A percentile compares a stretch with the other conserved stretches of the same genome.
Evolutionary conservation across 805 yeast genomes (phyloP).

Genomic region (Barnettozyma salicaria): DNA sequence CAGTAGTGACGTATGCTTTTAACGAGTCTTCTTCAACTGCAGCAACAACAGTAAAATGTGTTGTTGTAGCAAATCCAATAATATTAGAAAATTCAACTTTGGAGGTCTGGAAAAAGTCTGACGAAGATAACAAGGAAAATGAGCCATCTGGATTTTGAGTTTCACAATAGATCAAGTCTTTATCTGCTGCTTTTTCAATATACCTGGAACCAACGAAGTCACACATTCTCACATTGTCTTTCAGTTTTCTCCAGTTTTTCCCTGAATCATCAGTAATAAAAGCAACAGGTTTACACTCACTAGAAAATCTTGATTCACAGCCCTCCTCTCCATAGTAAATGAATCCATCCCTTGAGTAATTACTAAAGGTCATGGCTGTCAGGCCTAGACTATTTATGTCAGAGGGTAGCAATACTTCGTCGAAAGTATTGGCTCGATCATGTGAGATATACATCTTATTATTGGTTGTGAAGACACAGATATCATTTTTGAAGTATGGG

Average conservation of each 20-base stretch:
- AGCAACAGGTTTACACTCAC: conserved; percentile 48
- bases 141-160: conserved; percentile 28
- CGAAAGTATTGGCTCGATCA: conserved; percentile 51
- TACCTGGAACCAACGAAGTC: conserved; percentile 49
- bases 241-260: conserved; percentile 44
- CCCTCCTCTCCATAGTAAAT: conserved; percentile 62
- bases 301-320: conserved; percentile 33
- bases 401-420: conserved; percentile 35
- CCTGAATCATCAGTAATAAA: conserved; percentile 67
- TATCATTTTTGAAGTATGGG: conserved; percentile 47
- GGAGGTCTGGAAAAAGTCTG: conserved; percentile 22
- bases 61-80: conserved; percentile 69
- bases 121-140: conserved; percentile 27
- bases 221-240: conserved; percentile 51
- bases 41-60: conserved; percentile 71
- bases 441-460: conserved; percentile 43
- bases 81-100: conserved; percentile 47
- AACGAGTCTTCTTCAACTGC: conserved; percentile 44
- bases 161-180: conserved; percentile 60
- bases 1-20: conserved; percentile 68
- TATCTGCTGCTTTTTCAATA: conserved; percentile 35
- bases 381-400: conserved; percentile 43
- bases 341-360: conserved; percentile 43
- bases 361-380: conserved; percentile 57
- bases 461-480: conserved; percentile 14